Evolutionary conservation across 139 green algal genomes (phyloP).

Genomic region (Micromonas commoda): DNA sequence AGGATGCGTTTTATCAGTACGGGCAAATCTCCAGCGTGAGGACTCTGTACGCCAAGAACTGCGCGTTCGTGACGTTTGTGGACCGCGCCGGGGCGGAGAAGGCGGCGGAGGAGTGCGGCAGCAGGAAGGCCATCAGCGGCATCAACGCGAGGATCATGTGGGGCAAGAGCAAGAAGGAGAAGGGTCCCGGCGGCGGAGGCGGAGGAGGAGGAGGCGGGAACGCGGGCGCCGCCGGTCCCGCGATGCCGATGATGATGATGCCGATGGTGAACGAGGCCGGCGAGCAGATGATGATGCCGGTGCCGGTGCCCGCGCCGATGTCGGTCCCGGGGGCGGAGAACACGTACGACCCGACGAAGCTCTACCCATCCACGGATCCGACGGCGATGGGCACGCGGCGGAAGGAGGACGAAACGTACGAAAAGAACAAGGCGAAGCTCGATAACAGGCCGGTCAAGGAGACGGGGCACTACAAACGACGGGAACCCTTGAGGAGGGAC

Average conservation of each 20-base stretch:
- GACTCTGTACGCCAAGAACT: conserved; percentile 48
- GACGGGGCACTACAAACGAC: neutral
- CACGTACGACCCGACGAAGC: neutral
- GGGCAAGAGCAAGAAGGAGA: conserved; percentile 62
- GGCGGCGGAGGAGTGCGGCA: conserved; percentile 65
- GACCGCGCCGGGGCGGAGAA: conserved; percentile 69
- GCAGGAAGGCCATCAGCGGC: conserved; percentile 77
- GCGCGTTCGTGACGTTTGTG: conserved; percentile 80
- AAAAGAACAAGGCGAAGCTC: neutral
- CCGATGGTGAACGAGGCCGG: neutral
- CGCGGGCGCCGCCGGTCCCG: neutral
- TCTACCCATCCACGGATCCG: neutral
- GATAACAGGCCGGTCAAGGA: too few species aligned
- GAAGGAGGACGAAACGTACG: neutral
- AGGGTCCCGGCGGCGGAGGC: neutral
- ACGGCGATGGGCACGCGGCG: neutral
- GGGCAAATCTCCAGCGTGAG: conserved; percentile 74
- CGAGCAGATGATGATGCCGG: neutral
- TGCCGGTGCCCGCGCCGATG: neutral
- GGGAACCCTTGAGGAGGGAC: neutral
- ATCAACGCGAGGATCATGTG: conserved; percentile 75
- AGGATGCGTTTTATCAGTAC: conserved; percentile 69
- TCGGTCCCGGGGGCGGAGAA: neutral
- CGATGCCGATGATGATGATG: neutral
- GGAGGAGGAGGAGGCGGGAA: conserved; percentile 7